phyloP scores from a whole-genome alignment of 768 basidiomycete species.

The Lentinula detonsa region DNA sequence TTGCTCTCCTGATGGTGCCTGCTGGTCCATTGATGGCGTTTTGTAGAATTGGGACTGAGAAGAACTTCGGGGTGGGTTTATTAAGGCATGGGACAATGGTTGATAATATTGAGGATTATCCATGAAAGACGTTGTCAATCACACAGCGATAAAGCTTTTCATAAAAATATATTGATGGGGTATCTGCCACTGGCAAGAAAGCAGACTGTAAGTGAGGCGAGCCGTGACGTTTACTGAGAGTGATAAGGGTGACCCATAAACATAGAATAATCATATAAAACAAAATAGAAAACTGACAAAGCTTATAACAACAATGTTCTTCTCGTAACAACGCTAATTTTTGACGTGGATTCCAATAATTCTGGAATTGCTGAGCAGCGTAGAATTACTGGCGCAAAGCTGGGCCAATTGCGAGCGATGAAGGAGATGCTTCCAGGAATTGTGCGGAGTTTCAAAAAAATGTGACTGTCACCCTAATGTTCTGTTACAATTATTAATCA shows the following conservation, averaged over 20 bases:
- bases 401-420: neutral
- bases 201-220: neutral
- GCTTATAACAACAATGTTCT: neutral
- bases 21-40: slow-evolving; percentile 38
- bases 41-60: slow-evolving; percentile 8
- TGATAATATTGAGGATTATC: slow-evolving; percentile 79
- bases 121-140: slow-evolving; percentile 23
- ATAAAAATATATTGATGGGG: neutral
- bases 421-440: neutral
- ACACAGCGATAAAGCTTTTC: neutral
- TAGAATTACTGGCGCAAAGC: neutral
- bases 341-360: neutral
- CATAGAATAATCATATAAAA: slow-evolving; percentile 5
- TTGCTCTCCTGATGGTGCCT: slow-evolving; percentile 43
- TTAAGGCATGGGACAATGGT: slow-evolving; percentile 70
- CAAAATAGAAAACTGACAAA: slow-evolving; percentile 1
- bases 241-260: slow-evolving; percentile 7
- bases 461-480: neutral
- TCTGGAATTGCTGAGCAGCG: neutral
- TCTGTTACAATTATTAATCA: too few relatives aligned
- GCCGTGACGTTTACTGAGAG: slow-evolving; percentile 7
- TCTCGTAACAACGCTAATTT: neutral
- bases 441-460: neutral
- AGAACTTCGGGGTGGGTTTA: slow-evolving; percentile 39
- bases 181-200: neutral